Base-by-base conservation (phyloP, 1,284 basidiomycete genomes). In the Porodaedalea pini region DNA sequence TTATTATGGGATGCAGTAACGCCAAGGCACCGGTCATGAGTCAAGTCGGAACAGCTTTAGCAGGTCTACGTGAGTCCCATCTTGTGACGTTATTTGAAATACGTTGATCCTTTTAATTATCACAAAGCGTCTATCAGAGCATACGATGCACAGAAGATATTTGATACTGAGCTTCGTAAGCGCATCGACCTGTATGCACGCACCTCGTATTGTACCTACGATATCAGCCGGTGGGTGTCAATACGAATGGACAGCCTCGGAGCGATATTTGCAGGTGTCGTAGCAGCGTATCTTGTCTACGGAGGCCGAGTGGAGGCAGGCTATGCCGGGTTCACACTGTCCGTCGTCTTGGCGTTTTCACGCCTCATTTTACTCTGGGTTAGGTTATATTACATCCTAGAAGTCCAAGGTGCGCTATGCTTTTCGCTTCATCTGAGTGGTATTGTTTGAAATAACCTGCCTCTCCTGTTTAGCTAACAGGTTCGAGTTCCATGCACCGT, bases 21-120 rank as follows among this genome's bases (percentile, higher is more conserved):
- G 71, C 75, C 47, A 71, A 68, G 36, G 62, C 69, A 0, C 78
- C 78, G 0, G 67, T 80, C 17, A 71, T 77, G 63, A 73, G 73
- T 29, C 74, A 75, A 58, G 73, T 80, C 58, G 71, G 73, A 2
- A 71, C 74, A 15, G 70, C 73, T 1, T 66, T 78, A 29, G 63
- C 69, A 27, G 76, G 76, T 19, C 69, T 78, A 27, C 23, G 63
- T 67, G 31, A 47, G 57, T 37, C 7, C 4, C 17, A n/a, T 13
- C 13, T 19, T n/a, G n/a, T 43, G 15, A 11, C 13, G 13, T n/a
- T n/a, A 15, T 17, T 27, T 27, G 32, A 6, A 6, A 34, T 13
- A 6, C 7, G 7, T 13, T 34, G 32, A 6, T 34, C 32, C 32
- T 34, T 6, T 6, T 6, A 34, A 34, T 6, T 6, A 34, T 34